phyloP scores from a whole-genome alignment of 495 filamentous ascomycete genomes.

The Podospora appendiculata region DNA sequence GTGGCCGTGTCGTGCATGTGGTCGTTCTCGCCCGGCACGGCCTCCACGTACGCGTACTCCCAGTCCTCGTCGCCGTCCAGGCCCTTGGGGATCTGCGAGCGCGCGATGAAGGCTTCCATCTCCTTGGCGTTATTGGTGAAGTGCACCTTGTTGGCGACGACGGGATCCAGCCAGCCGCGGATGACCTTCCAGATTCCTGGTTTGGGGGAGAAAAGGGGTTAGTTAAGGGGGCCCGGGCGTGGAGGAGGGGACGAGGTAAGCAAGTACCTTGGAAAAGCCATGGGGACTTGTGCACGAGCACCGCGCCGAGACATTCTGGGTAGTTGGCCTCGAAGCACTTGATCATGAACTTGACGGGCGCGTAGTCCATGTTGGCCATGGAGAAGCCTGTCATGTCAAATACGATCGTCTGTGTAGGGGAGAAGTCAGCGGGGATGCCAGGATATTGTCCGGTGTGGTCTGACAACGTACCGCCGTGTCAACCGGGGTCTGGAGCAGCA shows the following conservation, averaged over 20 bases:
- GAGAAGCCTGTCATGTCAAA: constrained; percentile 95
- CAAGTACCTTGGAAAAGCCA: constrained; percentile 86
- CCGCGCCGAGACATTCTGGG: constrained; percentile 81
- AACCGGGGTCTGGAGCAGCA: constrained; percentile 69
- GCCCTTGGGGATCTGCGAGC: constrained; percentile 64
- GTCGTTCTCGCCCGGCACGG: constrained; percentile 61
- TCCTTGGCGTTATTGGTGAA: constrained; percentile 83
- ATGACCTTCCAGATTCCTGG: constrained; percentile 81
- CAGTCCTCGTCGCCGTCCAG: constrained; percentile 79
- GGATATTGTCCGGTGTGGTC: too few relatives aligned
- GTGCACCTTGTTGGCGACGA: constrained; percentile 89
- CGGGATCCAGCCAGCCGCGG: constrained; percentile 92
- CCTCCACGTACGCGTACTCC: constrained; percentile 74
- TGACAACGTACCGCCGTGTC: constrained; percentile 76
- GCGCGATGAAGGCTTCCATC: constrained; percentile 66
- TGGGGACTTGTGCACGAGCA: constrained; percentile 94
- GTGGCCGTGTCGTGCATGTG: constrained; percentile 59
- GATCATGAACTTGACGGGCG: constrained; percentile 97
- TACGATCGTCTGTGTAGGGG: constrained; percentile 55
- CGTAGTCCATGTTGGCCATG: constrained; percentile 95
- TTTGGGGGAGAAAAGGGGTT: background rate
- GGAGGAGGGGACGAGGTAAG: background rate
- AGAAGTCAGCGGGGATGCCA: constrained; percentile 11
- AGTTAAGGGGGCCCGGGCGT: background rate
- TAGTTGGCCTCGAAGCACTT: constrained; percentile 99